phyloP scores from a whole-genome alignment of 1,284 basidiomycete species.

The Puccinia novopanici region DNA sequence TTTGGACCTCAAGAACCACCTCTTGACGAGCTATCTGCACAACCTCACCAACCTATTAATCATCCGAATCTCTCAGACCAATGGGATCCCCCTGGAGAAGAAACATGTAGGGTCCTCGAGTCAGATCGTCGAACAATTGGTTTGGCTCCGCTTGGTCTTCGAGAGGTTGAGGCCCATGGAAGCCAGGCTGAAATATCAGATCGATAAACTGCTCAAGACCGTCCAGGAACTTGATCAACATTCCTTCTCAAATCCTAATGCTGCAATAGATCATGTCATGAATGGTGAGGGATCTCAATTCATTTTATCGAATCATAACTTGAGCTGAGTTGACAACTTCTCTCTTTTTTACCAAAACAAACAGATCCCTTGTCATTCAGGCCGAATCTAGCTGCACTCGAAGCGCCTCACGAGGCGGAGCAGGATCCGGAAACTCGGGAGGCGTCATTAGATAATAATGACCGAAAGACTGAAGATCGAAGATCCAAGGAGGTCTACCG shows the following conservation, averaged over 20 bases:
- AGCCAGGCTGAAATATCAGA: conserved; percentile 85
- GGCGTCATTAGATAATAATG: not conserved
- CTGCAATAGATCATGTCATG: conserved; percentile 64
- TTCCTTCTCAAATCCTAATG: conserved; percentile 58
- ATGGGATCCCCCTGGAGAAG: conserved; percentile 63
- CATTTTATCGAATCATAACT: not conserved
- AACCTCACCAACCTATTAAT: conserved; percentile 76
- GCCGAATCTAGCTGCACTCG: conserved; percentile 69
- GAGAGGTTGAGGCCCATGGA: conserved; percentile 68
- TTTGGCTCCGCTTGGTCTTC: conserved; percentile 57
- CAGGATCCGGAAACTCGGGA: not conserved
- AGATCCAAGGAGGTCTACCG: conserved; percentile 68
- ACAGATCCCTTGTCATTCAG: conserved; percentile 85
- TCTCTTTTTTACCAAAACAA: not conserved
- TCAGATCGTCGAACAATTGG: conserved; percentile 51
- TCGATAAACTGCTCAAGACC: conserved; percentile 83
- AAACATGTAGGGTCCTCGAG: conserved; percentile 72
- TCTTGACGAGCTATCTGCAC: conserved; percentile 83
- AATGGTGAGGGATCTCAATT: conserved; percentile 66
- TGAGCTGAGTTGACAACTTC: not conserved
- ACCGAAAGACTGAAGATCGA: not conserved
- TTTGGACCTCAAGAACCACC: conserved; percentile 81
- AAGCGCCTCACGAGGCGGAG: not conserved
- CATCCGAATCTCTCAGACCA: conserved; percentile 65
- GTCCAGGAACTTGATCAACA: conserved; percentile 66